phyloP scores from a whole-genome alignment of 768 basidiomycete species.

The Phanerodontia chrysosporium region DNA sequence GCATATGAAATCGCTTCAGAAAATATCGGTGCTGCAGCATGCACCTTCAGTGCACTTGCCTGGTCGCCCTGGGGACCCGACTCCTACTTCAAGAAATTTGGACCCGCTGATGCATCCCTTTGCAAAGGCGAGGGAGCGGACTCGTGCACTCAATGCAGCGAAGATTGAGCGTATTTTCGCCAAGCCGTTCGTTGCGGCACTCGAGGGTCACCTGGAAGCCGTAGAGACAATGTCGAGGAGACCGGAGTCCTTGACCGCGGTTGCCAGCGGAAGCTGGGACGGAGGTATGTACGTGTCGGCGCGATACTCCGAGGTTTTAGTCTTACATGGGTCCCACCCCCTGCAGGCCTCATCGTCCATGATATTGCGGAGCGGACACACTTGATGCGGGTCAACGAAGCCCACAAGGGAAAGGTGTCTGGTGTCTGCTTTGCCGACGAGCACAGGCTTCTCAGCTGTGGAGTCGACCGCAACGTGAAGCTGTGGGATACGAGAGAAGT shows the following conservation, averaged over 20 bases:
- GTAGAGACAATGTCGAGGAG: conserved; percentile 81
- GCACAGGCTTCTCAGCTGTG: conserved; percentile 68
- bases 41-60: conserved; percentile 73
- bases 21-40: conserved; percentile 86
- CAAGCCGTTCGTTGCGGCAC: conserved; percentile 87
- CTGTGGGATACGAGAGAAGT: conserved; percentile 56
- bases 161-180: conserved; percentile 98
- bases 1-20: conserved; percentile 37
- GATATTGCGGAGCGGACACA: conserved; percentile 60
- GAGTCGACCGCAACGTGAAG: conserved; percentile 79
- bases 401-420: conserved; percentile 83
- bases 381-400: conserved; percentile 54
- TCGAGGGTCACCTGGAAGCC: conserved; percentile 93
- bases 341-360: conserved; percentile 79
- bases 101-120: conserved; percentile 97
- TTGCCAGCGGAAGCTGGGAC: conserved; percentile 94
- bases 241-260: conserved; percentile 64
- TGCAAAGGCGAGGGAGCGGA: conserved; percentile 87
- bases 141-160: conserved; percentile 87
- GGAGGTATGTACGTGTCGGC: conserved; percentile 60
- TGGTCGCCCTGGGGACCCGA: conserved; percentile 72
- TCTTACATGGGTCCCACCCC: background rate
- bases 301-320: background rate
- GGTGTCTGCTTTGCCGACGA: conserved; percentile 72
- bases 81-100: conserved; percentile 86